Evolutionary conservation across 768 basidiomycete genomes (phyloP), one percentile per base, ranked within the genome.

Genomic region (Kondoa malvinella): DNA sequence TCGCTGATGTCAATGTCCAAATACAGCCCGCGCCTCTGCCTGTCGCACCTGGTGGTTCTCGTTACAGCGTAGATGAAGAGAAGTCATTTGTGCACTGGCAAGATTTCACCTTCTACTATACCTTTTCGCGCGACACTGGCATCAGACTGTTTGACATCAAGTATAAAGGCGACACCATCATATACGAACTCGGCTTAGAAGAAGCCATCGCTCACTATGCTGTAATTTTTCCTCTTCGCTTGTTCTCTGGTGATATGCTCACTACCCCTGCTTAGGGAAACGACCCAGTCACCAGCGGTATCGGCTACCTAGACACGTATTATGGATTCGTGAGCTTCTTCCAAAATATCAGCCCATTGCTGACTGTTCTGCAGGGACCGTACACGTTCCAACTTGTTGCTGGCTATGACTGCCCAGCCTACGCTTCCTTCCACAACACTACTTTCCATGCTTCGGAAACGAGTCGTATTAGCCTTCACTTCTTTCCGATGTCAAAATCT

Each of bases 391-490:
- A 73, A 3, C 70, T 76, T 1, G 61, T 77, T n/a, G 67, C 68
- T 0, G 76, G 75, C 0, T 77, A 72, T 66, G 77, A 77, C 67
- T 75, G 75, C 65, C 77, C 77, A 0, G 3, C 64, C 0, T 74
- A 76, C 33, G 73, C 76, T 14, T 60, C 69, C 33, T 77, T 68
- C 67, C 69, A 75, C 63, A 71, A 75, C 66, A 68, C 72, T 4
- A 74, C 72, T 1, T 76, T 73, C 73, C 75, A 77, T 67, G 74
- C 71, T 2, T 66, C 71, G 56, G 77, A 77, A 57, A n/a, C n/a
- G n/a, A n/a, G n/a, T n/a, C n/a, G n/a, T n/a, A n/a, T n/a, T n/a
- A n/a, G n/a, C n/a, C n/a, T n/a, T n/a, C n/a, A n/a, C n/a, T n/a
- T n/a, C n/a, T n/a, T n/a, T n/a, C n/a, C n/a, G n/a, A n/a, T n/a